phyloP scores from a whole-genome alignment of 768 basidiomycete species.

The Coprinopsis marcescibilis region DNA sequence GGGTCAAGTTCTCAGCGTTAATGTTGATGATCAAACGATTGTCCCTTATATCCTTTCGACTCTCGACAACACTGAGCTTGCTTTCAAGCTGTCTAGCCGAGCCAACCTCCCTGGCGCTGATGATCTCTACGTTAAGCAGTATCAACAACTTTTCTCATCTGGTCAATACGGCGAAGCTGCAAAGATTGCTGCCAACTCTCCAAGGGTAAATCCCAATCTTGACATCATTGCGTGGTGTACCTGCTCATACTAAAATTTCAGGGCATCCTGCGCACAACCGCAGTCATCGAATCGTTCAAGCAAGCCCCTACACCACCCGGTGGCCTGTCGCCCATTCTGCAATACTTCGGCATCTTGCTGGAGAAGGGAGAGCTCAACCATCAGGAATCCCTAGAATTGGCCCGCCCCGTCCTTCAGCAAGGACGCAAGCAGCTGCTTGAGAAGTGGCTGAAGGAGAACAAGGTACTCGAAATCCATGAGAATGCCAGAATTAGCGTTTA shows the following conservation, averaged over 20 bases:
- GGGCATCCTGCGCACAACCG: constrained; percentile 85
- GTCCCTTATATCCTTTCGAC: constrained; percentile 92
- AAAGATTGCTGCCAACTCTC: constrained; percentile 96
- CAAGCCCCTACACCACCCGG: constrained; percentile 86
- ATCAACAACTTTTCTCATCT: constrained; percentile 82
- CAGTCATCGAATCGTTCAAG: constrained; percentile 98
- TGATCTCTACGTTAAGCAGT: constrained; percentile 92
- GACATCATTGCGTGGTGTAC: neutral
- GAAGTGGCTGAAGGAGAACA: constrained; percentile 99
- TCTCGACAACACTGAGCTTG: constrained; percentile 95
- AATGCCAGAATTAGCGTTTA: neutral
- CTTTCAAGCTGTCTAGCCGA: constrained; percentile 95
- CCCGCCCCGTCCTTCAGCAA: constrained; percentile 92
- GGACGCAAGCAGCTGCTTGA: constrained; percentile 95
- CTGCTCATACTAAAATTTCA: constrained; percentile 9
- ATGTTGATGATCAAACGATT: constrained; percentile 92
- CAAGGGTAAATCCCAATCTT: constrained; percentile 50
- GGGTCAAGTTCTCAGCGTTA: constrained; percentile 95
- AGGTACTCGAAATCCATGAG: constrained; percentile 49
- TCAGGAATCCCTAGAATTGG: constrained; percentile 90
- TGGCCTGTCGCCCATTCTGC: constrained; percentile 89
- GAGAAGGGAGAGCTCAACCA: constrained; percentile 99
- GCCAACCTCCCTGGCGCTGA: constrained; percentile 97
- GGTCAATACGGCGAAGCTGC: constrained; percentile 93
- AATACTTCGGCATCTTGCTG: constrained; percentile 97